phyloP scores from a whole-genome alignment of 2,329 filamentous ascomycete genomes.

The Aspergillus piperis region DNA sequence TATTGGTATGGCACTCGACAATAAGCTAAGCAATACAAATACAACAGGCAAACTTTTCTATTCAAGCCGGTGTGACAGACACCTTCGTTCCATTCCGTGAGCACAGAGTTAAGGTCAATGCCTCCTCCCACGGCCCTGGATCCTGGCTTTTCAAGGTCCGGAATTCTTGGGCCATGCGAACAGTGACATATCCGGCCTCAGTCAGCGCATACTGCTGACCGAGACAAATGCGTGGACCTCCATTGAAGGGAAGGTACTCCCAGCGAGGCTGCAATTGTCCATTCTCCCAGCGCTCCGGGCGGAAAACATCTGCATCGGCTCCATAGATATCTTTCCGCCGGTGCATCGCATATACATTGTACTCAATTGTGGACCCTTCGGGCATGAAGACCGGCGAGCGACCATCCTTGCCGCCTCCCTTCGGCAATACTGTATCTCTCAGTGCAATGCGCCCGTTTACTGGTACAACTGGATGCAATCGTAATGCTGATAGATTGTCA shows the following conservation, averaged over 20 bases:
- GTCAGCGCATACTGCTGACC: conserved; percentile 21
- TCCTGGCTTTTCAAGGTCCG: conserved; percentile 3
- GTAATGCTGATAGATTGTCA: not conserved
- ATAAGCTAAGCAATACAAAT: too few relatives aligned
- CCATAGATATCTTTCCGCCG: not conserved
- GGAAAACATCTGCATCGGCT: conserved; percentile 1
- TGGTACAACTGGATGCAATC: conserved; percentile 4
- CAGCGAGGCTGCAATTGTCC: conserved; percentile 30
- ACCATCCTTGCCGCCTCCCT: conserved; percentile 4
- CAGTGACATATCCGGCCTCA: conserved; percentile 7
- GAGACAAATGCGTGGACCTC: conserved; percentile 30
- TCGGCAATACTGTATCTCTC: not conserved
- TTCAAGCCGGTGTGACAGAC: not conserved
- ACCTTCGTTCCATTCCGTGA: conserved; percentile 7
- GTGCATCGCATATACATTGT: conserved; percentile 6
- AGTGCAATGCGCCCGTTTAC: not conserved
- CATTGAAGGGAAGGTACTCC: conserved; percentile 38
- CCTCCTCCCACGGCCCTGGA: conserved; percentile 12
- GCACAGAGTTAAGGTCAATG: conserved; percentile 1
- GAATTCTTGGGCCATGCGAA: conserved; percentile 12
- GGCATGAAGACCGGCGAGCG: conserved; percentile 1
- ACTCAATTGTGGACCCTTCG: not conserved
- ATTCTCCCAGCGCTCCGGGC: conserved; percentile 21
- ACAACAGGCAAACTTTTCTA: not conserved
- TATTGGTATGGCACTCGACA: too few relatives aligned